A percentile compares a stretch with the other conserved stretches of the same genome.
phyloP scores from a whole-genome alignment of 768 basidiomycete genomes.

The Termitomyces sp. region DNA sequence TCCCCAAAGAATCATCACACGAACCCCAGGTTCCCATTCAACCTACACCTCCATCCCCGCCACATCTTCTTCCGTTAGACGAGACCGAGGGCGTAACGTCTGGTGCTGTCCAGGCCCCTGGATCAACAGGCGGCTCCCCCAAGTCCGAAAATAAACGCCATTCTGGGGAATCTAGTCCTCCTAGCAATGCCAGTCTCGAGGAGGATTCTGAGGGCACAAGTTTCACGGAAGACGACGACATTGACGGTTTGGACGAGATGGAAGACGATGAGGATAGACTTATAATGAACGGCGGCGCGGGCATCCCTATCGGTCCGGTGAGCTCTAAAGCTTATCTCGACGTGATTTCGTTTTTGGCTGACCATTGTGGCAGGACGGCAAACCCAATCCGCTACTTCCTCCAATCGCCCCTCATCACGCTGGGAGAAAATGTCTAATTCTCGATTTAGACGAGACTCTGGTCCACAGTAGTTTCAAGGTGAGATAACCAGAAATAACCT shows the following conservation, averaged over 20 bases:
- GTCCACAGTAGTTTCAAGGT: slow-evolving; percentile 99
- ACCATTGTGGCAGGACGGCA: slow-evolving; percentile 61
- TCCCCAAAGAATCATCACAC: slow-evolving; percentile 4
- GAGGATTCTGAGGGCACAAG: slow-evolving; percentile 65
- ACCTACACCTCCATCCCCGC: slow-evolving; percentile 26
- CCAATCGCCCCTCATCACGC: slow-evolving; percentile 75
- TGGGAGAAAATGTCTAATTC: slow-evolving; percentile 92
- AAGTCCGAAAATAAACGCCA: slow-evolving; percentile 30
- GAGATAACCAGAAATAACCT: slow-evolving; percentile 10
- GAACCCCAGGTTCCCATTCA: slow-evolving; percentile 33
- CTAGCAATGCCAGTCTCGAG: slow-evolving; percentile 39
- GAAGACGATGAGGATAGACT: slow-evolving; percentile 92
- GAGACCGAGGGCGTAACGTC: slow-evolving; percentile 89
- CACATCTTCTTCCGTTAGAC: slow-evolving; percentile 44
- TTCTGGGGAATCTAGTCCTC: slow-evolving; percentile 34
- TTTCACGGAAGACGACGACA: slow-evolving; percentile 67
- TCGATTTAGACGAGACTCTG: slow-evolving; percentile 96
- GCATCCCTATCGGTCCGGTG: slow-evolving; percentile 92
- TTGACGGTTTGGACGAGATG: slow-evolving; percentile 55
- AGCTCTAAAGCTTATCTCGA: slow-evolving; percentile 26
- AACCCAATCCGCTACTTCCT: slow-evolving; percentile 83
- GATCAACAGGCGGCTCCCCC: slow-evolving; percentile 56
- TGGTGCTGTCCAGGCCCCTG: slow-evolving; percentile 90
- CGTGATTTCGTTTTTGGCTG: neutral
- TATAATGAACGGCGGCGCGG: slow-evolving; percentile 88